phyloP scores from a whole-genome alignment of 1,284 basidiomycete genomes.

The Schizopora paradoxa region DNA sequence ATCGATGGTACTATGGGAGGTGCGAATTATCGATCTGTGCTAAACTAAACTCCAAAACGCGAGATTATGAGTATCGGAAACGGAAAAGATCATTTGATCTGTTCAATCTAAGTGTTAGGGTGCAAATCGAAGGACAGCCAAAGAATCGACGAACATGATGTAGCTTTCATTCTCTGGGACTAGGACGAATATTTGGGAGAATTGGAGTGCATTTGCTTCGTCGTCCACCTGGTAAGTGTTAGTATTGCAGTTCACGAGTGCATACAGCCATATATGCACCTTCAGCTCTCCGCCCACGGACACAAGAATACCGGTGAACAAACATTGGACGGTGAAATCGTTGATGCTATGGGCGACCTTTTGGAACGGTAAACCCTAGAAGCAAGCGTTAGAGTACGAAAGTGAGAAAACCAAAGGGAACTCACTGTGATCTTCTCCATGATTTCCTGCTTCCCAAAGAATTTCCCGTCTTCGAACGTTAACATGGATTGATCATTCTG shows the following conservation, averaged over 20 bases:
- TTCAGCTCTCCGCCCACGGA: constrained; percentile 83
- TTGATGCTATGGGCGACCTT: constrained; percentile 84
- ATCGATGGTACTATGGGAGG: no score
- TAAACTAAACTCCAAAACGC: no score
- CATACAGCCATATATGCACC: constrained; percentile 38
- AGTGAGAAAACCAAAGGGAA: constrained; percentile 13
- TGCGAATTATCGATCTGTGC: no score
- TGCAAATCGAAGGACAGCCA: constrained; percentile 6
- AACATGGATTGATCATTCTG: constrained; percentile 87
- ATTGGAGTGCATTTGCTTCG: constrained; percentile 72
- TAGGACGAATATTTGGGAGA: constrained; percentile 90
- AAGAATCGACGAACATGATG: constrained; percentile 66
- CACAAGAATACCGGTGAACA: constrained; percentile 74
- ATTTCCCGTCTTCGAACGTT: constrained; percentile 72
- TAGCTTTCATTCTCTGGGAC: constrained; percentile 73
- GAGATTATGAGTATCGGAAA: no score
- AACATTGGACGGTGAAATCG: constrained; percentile 81
- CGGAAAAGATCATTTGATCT: constrained; percentile 89
- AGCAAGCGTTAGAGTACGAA: constrained; percentile 2
- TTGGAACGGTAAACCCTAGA: constrained; percentile 73
- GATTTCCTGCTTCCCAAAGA: constrained; percentile 60
- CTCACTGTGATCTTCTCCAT: constrained; percentile 77
- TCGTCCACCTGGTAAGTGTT: constrained; percentile 64
- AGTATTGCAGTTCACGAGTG: neutral
- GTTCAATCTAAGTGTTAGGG: constrained; percentile 5